Evolutionary conservation across 768 basidiomycete genomes (phyloP), one percentile per base, ranked within the genome.

Genomic region (Tulasnella sp.): DNA sequence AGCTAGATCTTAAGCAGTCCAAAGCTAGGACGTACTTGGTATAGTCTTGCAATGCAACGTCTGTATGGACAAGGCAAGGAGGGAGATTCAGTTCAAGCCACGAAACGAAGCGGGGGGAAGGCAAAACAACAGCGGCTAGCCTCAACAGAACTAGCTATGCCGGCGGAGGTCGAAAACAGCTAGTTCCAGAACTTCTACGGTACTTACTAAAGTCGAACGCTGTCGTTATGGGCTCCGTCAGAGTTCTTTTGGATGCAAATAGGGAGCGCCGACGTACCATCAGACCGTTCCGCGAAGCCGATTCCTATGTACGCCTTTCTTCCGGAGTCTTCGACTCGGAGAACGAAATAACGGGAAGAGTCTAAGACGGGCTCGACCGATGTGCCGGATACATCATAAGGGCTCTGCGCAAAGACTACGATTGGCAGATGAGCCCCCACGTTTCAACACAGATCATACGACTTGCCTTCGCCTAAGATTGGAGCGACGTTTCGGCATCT

Each of bases 301-400:
- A 97, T 91, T 6, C 96, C 96, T 76, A 98, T 94, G 81, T 94
- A 96, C 1, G 96, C 96, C 82, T 93, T 92, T 82, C 88, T 90
- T 29, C 94, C 94, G 19, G 85, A 86, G 79, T 96, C 95, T 82
- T 97, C 96, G 2, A 97, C 92, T 74, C 94, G 88, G 54, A 97
- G 85, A 19, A 97, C 96, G 81, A 98, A 98, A 82, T 98, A 98
- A 69, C 96, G 89, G 14, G 95, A 96, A 0, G 94, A 96, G 82
- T 98, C 96, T 36, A 97, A 86, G 19, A 96, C 95, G n/a, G 93
- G 92, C 79, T 98, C 96, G n/a, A 98, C 93, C 37, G 88, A 90
- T 5, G 94, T 93, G 76, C 89, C 90, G 64, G 87, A 84, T 19
- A 90, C 86, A 80, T 93, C 91, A 81, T 97, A 98, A 64, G 88